Evolutionary conservation across 2,329 filamentous ascomycete genomes (phyloP), one percentile per base, ranked within the genome.

Genomic region (Hymenoscyphus fraxineus): DNA sequence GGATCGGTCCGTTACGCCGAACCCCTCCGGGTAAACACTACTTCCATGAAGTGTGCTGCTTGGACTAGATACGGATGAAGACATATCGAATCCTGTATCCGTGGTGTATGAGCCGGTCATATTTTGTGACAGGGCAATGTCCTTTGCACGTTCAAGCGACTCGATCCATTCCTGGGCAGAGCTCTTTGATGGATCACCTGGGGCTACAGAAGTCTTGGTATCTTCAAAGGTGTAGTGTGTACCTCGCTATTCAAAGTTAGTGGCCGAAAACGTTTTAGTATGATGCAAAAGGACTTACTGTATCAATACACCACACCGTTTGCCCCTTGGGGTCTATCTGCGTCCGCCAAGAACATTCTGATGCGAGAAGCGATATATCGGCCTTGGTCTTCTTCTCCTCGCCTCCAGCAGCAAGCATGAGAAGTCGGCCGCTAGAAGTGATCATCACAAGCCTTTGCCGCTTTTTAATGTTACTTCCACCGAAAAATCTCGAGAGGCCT

Each of bases 361-460:
- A 81, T 1, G 84, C 83, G 22, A 96, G 80, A 32, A 99, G 82
- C n/a, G 91, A 92, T 41, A 99, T 86, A 71, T 99, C 95, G 72
- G 92, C 85, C 76, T 99, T 99, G 27, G 92, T 85, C 76, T 95
- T 93, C 80, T 99, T 99, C 75, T 98, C 94, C 68, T 97, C 95
- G 0, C 94, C 95, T 6, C 94, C 93, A 31, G 93, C 89, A 5
- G 95, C 91, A 13, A 92, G 94, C 73, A 99, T 83, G 58, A 99
- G 88, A 61, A 99, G 89, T 55, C 95, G 88, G 16, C 90, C 95
- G 71, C 91, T 92, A 0, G 92, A 96, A 2, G 95, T 99, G 62
- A 99, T 87, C 88, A 99, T 93, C 6, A 99, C 95, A 62, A 99
- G 81, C 58, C 95, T 85, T 75, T 97, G 93, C 68, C 93, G 85